Base-by-base conservation (phyloP, 139 green algal genomes). In the Chlamydomonas sphaeroides region DNA sequence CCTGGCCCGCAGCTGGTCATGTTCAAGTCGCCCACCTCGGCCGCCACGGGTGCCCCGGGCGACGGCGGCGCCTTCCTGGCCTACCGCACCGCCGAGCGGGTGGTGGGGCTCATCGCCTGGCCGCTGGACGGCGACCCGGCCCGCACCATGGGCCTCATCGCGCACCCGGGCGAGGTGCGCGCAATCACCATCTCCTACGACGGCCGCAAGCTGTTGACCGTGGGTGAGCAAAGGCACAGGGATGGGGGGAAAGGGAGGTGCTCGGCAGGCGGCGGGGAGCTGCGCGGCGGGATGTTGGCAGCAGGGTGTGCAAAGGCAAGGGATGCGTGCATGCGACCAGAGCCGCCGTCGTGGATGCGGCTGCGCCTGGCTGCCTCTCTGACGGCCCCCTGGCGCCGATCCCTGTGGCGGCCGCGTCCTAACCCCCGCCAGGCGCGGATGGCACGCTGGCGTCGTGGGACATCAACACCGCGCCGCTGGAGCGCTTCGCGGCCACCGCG, bases 101-200 rank as follows among this genome's bases (percentile, higher is more conserved):
- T 95, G 48, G 89, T 94, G 66, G 93, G 93, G 0, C 86, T 97
- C 30, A 83, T 94, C 30, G 79, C 67, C 25, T 92, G 92, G 90
- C 94, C 94, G 14, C 80, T 94, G 65, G 88, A 92, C 28, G 90
- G 92, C 20, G 87, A 95, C 84, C 92, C 92, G 0, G 71, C 71
- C 3, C 77, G 86, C 59, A 91, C 77, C 68, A 86, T 94, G 87
- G 94, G 89, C 42, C 70, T 97, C n/a, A 92, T 97, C 49, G 94
- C 92, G 20, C 94, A 97, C 85, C 92, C 94, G 10, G 91, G 90
- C 5, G 56, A 79, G 26, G 73, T 95, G 8, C 41, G 39, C 1
- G 71, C 71, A 0, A 84, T 93, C 32, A 85, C 84, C 17, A 81
- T 95, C 21, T 89, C 65, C 26, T 90, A 92, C 81, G 90, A 96